Evolutionary conservation across 2,329 filamentous ascomycete species (phyloP).

Genomic region (Fusarium kyushuense): DNA sequence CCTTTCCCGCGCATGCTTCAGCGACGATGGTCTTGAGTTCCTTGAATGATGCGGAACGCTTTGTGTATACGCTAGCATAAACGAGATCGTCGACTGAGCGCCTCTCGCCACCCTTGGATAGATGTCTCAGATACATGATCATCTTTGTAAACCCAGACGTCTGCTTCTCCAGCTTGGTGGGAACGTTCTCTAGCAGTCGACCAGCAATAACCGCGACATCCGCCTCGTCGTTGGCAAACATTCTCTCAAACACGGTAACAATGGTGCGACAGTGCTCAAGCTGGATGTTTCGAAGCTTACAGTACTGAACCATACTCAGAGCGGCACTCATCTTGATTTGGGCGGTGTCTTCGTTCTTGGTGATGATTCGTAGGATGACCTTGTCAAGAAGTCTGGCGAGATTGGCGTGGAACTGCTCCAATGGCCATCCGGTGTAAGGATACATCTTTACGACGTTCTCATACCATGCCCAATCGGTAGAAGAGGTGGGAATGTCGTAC

Average conservation of each 20-base stretch:
- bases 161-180: constrained; percentile 5
- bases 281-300: constrained; percentile 23
- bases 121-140: constrained; percentile 4
- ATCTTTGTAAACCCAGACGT: constrained; percentile 9
- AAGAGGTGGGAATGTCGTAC: constrained; percentile 2
- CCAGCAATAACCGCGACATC: neutral
- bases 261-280: constrained; percentile 21
- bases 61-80: constrained; percentile 21
- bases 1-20: neutral
- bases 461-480: constrained; percentile 18
- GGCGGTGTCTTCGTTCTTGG: constrained; percentile 6
- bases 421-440: constrained; percentile 20
- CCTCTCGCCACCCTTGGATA: neutral
- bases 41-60: constrained; percentile 21
- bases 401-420: constrained; percentile 14
- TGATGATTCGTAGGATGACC: constrained; percentile 9
- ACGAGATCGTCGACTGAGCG: constrained; percentile 6
- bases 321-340: constrained; percentile 6
- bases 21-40: constrained; percentile 10
- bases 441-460: constrained; percentile 25
- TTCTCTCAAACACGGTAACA: constrained; percentile 6
- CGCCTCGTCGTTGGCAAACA: neutral
- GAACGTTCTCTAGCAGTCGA: neutral
- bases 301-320: neutral
- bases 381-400: constrained; percentile 20